Percentiles rank a stretch among this genome's conserved stretches.
Conservation (phyloP, 305 asterid species). For the Withania somnifera region DNA sequence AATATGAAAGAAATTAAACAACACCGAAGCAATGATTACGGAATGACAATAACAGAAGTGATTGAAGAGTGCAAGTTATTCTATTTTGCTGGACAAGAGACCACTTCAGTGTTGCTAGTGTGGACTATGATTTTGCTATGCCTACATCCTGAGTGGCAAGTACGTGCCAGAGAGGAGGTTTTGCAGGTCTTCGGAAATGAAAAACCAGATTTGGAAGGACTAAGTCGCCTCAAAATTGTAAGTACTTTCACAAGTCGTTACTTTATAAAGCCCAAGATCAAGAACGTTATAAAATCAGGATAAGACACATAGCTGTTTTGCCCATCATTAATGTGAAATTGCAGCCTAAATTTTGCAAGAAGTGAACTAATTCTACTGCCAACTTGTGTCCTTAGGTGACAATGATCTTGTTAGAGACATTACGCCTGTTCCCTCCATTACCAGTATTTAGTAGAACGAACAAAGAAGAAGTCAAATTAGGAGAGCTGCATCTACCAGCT, state of each 20-base stretch:
- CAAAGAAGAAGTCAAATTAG: slow-evolving; percentile 7
- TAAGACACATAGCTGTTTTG: background rate
- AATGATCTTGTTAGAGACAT: background rate
- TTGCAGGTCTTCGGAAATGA: background rate
- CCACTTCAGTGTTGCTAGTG: slow-evolving; percentile 17
- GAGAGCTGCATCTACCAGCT: slow-evolving; percentile 22
- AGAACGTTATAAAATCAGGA: background rate
- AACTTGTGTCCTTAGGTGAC: background rate
- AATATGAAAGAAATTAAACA: slow-evolving; percentile 24
- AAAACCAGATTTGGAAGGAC: slow-evolving; percentile 9
- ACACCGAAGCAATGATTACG: slow-evolving; percentile 4
- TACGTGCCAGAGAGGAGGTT: slow-evolving; percentile 17
- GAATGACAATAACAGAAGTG: slow-evolving; percentile 5
- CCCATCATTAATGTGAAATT: background rate
- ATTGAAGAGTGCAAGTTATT: slow-evolving; percentile 18
- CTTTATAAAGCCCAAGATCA: background rate
- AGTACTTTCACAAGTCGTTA: background rate
- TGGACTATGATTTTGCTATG: slow-evolving; percentile 17
- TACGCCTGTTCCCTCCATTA: background rate
- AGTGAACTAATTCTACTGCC: background rate
- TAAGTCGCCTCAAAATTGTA: slow-evolving; percentile 10
- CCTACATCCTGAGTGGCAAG: slow-evolving; percentile 16
- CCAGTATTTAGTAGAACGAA: background rate
- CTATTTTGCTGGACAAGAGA: slow-evolving; percentile 30
- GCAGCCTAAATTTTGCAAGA: background rate